Base-by-base conservation (phyloP, 345 rosid genomes). In the Populus ilicifolia region DNA sequence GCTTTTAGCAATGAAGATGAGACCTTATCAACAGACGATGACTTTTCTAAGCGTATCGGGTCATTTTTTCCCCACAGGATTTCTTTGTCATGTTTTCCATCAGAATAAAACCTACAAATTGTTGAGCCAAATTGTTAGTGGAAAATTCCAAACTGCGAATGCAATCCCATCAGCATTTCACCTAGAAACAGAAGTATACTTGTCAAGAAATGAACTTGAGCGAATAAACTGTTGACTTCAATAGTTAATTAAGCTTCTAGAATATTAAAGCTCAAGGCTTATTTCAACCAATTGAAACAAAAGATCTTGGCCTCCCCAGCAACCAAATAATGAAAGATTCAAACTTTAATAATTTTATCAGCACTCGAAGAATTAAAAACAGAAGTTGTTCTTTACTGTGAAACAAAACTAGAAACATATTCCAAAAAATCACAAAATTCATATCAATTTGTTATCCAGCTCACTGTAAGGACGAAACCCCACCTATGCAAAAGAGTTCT, bases 91-190 rank as follows among this genome's bases (percentile, higher is more conserved):
- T 82, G 85, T 78, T 90, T 92, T 30, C 85, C 87, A 79, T 86
- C 94, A 70, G 93, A 79, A 68, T 88, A 85, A 86, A 92, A 90
- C 92, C 97, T 94, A 74, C 75, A 88, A 74, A 84, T 50, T 39
- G 59, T 77, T 54, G 63, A n/a, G 6, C 39, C 59, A 79, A 64
- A 62, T 77, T 66, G 11, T 76, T 76, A 70, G 50, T 2, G 41
- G 8, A 18, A 5, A 70, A 72, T 46, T 17, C 75, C 29, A 41
- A 27, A 8, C 14, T 36, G 6, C 7, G 25, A 4, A 23, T 36
- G 48, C 29, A 67, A 50, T 1, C 39, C 14, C 3, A 30, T 30
- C 11, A 66, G 64, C 27, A 27, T 12, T 29, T 36, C 4, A 33
- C 71, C 71, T 36, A 33, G 63, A 21, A 69, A 23, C 20, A 41